phyloP scores from a whole-genome alignment of 306 rosid genomes.

The Psophocarpus tetragonolobus region DNA sequence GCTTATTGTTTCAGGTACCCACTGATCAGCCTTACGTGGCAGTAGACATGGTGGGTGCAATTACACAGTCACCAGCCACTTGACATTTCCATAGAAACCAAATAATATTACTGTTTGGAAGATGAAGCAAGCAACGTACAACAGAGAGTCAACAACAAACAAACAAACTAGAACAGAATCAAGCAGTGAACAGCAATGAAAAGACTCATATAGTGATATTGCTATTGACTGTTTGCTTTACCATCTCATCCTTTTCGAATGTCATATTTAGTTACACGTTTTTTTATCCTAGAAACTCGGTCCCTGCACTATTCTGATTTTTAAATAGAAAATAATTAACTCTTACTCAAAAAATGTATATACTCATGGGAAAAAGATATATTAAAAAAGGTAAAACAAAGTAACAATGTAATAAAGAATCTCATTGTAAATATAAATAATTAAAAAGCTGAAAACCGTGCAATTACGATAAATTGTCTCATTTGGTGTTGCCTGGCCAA shows the following conservation, averaged over 20 bases:
- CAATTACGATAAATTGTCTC: too few species aligned
- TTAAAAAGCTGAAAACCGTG: too few species aligned
- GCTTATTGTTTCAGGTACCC: slow-evolving; percentile 62
- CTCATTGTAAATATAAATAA: too few species aligned
- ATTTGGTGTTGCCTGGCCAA: too few species aligned
- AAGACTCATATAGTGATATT: not conserved
- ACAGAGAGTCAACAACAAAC: not conserved
- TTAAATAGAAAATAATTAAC: not conserved
- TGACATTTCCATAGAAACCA: slow-evolving; percentile 2
- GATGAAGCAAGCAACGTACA: not conserved
- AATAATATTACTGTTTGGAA: not conserved
- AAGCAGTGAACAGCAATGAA: slow-evolving; percentile 12
- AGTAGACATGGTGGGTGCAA: slow-evolving; percentile 62
- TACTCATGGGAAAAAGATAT: not conserved
- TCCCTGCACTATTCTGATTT: not conserved
- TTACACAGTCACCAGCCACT: slow-evolving; percentile 73
- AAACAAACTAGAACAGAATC: slow-evolving; percentile 1
- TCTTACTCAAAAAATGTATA: not conserved
- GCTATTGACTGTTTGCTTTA: slow-evolving; percentile 18
- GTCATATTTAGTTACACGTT: not conserved
- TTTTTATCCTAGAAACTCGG: not conserved
- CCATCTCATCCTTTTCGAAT: slow-evolving; percentile 9
- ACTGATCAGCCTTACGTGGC: slow-evolving; percentile 81
- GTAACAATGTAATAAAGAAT: not conserved
- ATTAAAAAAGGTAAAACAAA: not conserved